Evolutionary conservation across 2,329 filamentous ascomycete species (phyloP), one percentile per base, ranked within the genome.

Genomic region (Colletotrichum viniferum): DNA sequence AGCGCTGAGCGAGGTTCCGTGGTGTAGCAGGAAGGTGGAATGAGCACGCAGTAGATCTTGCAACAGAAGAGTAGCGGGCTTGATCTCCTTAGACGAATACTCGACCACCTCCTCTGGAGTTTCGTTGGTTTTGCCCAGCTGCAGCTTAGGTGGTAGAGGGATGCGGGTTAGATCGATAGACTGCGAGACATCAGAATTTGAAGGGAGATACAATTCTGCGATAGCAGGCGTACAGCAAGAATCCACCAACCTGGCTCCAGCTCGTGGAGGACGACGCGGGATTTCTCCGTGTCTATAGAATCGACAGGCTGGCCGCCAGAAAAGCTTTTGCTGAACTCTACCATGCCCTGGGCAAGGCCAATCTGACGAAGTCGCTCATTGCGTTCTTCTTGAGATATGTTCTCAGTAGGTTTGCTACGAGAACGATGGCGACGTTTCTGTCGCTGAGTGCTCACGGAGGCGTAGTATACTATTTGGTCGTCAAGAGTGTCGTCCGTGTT

Each of bases 241-340:
- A 98, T 93, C 97, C 97, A 99, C 97, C 97, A 99, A 34, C 94
- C 94, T 18, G 91, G 87, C 83, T 99, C 96, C 78, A 99, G 86
- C 86, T 99, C 96, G 80, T 95, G 92, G 60, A 98, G 86, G 38
- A 98, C 89, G 38, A 98, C 93, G 36, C 96, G 91, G 65, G 94
- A 92, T 86, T 95, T 97, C 80, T 98, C 95, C 2, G 97, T 98
- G 81, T 99, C 97, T 75, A 99, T 93, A 12, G 92, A 92, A 80
- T 98, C 95, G 52, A 98, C 91, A 3, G 94, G 84, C 78, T 93
- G 89, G 74, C 93, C 95, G 76, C 92, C 90, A 3, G 96, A 94
- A 84, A 99, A 99, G 80, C 93, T 96, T 82, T 93, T 94, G 80
- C 95, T 94, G 86, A 99, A 99, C 82, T 93, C 94, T 74, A 98